Base-by-base conservation (phyloP, 352 stramenopile genomes). In the Phytophthora sp. region DNA sequence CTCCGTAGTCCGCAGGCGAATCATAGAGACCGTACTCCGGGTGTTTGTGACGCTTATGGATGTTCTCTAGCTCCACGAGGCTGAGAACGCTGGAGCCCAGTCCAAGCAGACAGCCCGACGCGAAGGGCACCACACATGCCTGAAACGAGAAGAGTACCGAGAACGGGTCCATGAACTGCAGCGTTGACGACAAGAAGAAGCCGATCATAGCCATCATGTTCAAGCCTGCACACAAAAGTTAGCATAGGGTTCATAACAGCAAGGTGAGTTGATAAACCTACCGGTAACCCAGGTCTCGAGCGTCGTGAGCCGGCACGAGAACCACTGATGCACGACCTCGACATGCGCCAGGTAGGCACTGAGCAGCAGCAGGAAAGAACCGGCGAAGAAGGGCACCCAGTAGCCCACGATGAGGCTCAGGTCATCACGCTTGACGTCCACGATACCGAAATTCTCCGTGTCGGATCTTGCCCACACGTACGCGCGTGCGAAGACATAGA, bases 161-260 rank as follows among this genome's bases (percentile, higher is more conserved):
- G 71, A 93, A 89, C 23, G 86, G 86, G 45, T 95, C 86, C 74
- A 95, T 89, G 51, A 93, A 93, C 62, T 95, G 86, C 46, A 92
- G 66, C 4, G 84, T 91, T 13, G 86, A 93, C 55, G 84, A 88
- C 33, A 91, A 58, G 66, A 95, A 95, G 61, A 95, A 80, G 16
- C 84, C 84, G 2, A 79, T 33, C n/a, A 84, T 79, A 4, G 77
- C 74, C 45, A 93, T 72, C 66, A 91, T 74, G 39, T 78, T 80
- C 33, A 90, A 64, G 12, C 84, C 86, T 91, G 54, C 16, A 47
- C 18, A 63, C 11, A 55, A 35, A 38, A 33, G 49, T 71, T n/a
- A 79, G 70, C 38, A 55, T n/a, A 52, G 13, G 21, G 16, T 36
- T 23, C 53, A 36, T 35, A 38, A 44, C 47, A n/a, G 31, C 11